phyloP scores from a whole-genome alignment of 768 basidiomycete genomes.

The Rhodotorula taiwanensis region DNA sequence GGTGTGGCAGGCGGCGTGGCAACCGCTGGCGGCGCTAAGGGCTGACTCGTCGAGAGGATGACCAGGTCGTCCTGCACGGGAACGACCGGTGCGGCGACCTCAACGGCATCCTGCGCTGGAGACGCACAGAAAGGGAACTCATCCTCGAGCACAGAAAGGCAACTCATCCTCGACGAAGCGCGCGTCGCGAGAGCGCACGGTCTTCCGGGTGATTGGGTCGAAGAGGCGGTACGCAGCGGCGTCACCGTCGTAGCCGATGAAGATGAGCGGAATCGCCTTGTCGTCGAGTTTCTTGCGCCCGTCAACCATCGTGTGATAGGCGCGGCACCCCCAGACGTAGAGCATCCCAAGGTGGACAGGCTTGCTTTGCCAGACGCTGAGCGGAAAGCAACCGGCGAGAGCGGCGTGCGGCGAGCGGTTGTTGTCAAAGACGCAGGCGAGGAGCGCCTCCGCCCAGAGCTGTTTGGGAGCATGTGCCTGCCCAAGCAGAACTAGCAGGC shows the following conservation, averaged over 20 bases:
- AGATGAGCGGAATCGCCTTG: neutral
- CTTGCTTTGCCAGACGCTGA: neutral
- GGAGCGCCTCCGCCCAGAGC: conserved; percentile 2
- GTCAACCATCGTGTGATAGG: neutral
- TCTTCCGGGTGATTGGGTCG: conserved; percentile 1
- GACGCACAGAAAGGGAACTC: conserved; percentile 4
- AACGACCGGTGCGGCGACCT: conserved; percentile 24
- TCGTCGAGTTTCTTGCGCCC: conserved; percentile 7
- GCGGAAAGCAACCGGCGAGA: neutral
- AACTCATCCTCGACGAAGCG: conserved; percentile 12
- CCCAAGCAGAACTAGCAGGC: neutral
- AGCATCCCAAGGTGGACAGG: neutral
- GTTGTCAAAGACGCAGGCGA: neutral
- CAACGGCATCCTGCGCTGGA: too few species aligned
- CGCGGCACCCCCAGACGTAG: conserved; percentile 3
- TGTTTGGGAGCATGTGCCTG: neutral
- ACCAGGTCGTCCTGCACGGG: neutral
- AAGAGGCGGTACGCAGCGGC: conserved; percentile 1
- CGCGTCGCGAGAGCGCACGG: neutral
- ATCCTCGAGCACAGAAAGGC: conserved; percentile 5
- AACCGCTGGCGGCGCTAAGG: too few species aligned
- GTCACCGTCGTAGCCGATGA: conserved; percentile 12
- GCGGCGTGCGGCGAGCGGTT: neutral
- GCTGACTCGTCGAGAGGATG: too few species aligned
- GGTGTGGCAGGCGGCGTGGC: too few species aligned